Percentiles rank a stretch among this genome's conserved stretches.
Evolutionary conservation across 1,284 basidiomycete species (phyloP).

Genomic region (Irpex sp.): DNA sequence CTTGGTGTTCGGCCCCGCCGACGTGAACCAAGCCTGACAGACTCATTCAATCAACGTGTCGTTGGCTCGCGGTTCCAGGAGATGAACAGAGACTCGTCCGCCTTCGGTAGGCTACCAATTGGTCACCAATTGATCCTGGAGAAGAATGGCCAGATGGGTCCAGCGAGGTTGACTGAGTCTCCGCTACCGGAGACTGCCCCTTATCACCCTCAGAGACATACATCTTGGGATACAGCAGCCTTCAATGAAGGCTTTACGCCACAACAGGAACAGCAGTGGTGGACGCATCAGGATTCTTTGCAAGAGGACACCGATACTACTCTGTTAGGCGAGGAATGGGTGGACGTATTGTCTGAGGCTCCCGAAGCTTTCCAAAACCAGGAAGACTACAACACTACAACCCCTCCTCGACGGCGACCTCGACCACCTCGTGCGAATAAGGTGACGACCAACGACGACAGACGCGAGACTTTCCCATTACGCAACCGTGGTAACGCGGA

Average conservation of each 20-base stretch:
- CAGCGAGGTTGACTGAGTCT: slow-evolving; percentile 21
- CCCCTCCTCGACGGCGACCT: slow-evolving; percentile 19
- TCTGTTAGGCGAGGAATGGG: slow-evolving; percentile 43
- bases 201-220: slow-evolving; percentile 50
- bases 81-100: slow-evolving; percentile 54
- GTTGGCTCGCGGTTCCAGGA: slow-evolving; percentile 72
- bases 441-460: slow-evolving; percentile 30
- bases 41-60: slow-evolving; percentile 58
- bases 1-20: slow-evolving; percentile 22
- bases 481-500: slow-evolving; percentile 26
- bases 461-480: slow-evolving; percentile 64
- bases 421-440: slow-evolving; percentile 20
- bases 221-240: slow-evolving; percentile 33
- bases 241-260: slow-evolving; percentile 22
- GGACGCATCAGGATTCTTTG: slow-evolving; percentile 22
- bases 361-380: slow-evolving; percentile 37
- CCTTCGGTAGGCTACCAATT: slow-evolving; percentile 54
- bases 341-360: slow-evolving; percentile 39
- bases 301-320: slow-evolving; percentile 20
- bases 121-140: slow-evolving; percentile 59
- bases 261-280: slow-evolving; percentile 16
- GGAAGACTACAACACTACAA: slow-evolving; percentile 24
- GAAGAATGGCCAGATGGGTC: slow-evolving; percentile 45
- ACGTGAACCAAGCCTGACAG: slow-evolving; percentile 44
- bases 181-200: slow-evolving; percentile 46